These are phyloP conservation scores for Scedosporium aurantiacum DNA, from an alignment of 2,329 filamentous ascomycete genomes.

Conservation along the genomic window DNA sequence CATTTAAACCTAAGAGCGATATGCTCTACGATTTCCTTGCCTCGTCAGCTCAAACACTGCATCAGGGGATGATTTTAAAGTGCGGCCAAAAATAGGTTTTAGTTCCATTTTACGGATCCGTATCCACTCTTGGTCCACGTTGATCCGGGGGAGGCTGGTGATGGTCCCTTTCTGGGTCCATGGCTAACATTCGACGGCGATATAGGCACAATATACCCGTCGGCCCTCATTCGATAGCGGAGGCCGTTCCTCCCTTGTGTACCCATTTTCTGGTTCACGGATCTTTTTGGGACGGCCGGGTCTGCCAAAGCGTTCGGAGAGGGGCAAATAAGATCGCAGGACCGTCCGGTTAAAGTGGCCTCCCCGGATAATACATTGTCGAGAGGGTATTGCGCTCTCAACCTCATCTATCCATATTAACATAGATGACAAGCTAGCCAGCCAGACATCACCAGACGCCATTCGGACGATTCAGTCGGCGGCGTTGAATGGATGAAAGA, in stretches of 20 bases:
- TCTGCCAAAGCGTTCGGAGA: neutral
- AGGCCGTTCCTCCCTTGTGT: neutral
- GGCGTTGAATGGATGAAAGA: neutral
- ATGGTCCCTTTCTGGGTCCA: neutral
- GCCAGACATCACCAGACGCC: neutral
- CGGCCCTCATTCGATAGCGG: constrained; percentile 4
- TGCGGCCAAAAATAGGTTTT: constrained; percentile 5
- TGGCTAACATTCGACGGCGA: neutral
- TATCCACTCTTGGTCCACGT: neutral
- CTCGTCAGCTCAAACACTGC: neutral
- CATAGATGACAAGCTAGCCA: constrained; percentile 4
- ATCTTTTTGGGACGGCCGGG: neutral
- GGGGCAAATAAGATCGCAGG: neutral
- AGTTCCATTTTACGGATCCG: neutral
- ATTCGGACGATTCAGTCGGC: neutral
- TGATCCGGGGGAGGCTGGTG: neutral
- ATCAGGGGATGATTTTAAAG: neutral
- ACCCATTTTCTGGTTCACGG: neutral
- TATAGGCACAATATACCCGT: neutral
- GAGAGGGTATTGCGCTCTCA: neutral
- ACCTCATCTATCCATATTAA: constrained; percentile 7
- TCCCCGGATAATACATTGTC: constrained; percentile 2
- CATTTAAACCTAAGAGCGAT: constrained; percentile 1
- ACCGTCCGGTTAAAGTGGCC: constrained; percentile 4
- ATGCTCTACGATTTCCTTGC: neutral